Conservation (phyloP, 148 eudicot genomes). For the Rhododendron kiyosumense region DNA sequence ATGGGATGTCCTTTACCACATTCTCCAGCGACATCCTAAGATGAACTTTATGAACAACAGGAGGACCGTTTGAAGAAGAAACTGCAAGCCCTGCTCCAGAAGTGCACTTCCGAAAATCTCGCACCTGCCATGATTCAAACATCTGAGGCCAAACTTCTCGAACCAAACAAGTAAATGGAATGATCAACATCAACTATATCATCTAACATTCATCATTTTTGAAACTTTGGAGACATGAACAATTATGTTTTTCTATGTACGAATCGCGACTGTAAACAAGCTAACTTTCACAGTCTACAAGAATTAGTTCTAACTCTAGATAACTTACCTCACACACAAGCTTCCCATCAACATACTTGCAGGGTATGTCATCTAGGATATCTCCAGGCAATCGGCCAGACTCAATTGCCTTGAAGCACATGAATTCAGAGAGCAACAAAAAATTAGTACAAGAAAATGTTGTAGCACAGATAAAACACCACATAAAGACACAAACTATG, state of each 20-base stretch:
- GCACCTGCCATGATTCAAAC: constrained; percentile 47
- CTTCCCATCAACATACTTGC: constrained; percentile 70
- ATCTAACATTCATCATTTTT: neutral
- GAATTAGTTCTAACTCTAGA: neutral
- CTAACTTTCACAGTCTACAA: neutral
- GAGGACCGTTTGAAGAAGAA: constrained; percentile 39
- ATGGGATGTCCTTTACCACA: constrained; percentile 89
- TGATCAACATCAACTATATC: neutral
- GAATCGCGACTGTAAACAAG: neutral
- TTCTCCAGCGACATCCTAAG: constrained; percentile 93
- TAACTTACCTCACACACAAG: constrained; percentile 78
- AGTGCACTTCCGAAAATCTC: constrained; percentile 72
- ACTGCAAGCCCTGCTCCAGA: constrained; percentile 38
- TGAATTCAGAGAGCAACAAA: neutral
- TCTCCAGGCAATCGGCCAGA: constrained; percentile 82
- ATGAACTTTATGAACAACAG: constrained; percentile 50
- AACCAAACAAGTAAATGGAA: neutral
- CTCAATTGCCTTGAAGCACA: constrained; percentile 71
- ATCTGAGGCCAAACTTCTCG: neutral
- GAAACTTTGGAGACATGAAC: neutral
- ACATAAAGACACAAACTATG: neutral
- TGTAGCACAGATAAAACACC: neutral
- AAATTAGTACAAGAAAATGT: neutral
- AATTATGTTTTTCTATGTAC: neutral
- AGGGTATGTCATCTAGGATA: constrained; percentile 87